These are phyloP conservation scores for Borealophlyctis nickersoniae DNA, from an alignment of 192 early-diverging fungal genomes.

Conservation along the genomic window DNA sequence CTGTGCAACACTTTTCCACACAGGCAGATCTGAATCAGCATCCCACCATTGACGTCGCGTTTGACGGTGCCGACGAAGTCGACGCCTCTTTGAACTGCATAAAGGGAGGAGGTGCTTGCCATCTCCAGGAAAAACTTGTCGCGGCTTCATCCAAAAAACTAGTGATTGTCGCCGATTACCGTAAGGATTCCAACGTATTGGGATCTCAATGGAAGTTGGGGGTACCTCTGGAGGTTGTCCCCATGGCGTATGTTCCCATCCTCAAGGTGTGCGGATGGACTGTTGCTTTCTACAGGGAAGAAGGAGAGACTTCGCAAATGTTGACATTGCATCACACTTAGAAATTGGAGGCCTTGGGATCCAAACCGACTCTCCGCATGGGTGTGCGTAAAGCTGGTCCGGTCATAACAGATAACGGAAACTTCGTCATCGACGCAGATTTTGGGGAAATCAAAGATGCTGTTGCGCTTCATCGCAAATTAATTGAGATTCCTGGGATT, in stretches of 20 bases:
- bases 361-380: slow-evolving; percentile 72
- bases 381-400: slow-evolving; percentile 87
- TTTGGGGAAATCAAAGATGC: slow-evolving; percentile 76
- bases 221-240: slow-evolving; percentile 87
- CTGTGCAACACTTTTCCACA: slow-evolving; percentile 22
- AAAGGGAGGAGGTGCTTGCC: slow-evolving; percentile 93
- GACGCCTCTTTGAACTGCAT: slow-evolving; percentile 86
- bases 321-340: slow-evolving; percentile 2
- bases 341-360: slow-evolving; percentile 40
- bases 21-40: slow-evolving; percentile 52
- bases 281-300: no score
- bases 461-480: slow-evolving; percentile 38
- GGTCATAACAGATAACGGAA: slow-evolving; percentile 90
- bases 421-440: slow-evolving; percentile 84
- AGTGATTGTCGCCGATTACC: slow-evolving; percentile 85
- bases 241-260: slow-evolving; percentile 74
- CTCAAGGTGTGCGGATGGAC: slow-evolving; percentile 23
- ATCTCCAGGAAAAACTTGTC: slow-evolving; percentile 92
- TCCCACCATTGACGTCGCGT: slow-evolving; percentile 79
- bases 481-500: slow-evolving; percentile 81
- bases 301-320: no score
- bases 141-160: slow-evolving; percentile 78
- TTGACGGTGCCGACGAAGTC: slow-evolving; percentile 85
- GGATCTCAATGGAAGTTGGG: slow-evolving; percentile 86
- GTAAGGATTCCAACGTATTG: slow-evolving; percentile 74